Base-by-base conservation (phyloP, 2,329 filamentous ascomycete genomes). In the Claviceps sp. region DNA sequence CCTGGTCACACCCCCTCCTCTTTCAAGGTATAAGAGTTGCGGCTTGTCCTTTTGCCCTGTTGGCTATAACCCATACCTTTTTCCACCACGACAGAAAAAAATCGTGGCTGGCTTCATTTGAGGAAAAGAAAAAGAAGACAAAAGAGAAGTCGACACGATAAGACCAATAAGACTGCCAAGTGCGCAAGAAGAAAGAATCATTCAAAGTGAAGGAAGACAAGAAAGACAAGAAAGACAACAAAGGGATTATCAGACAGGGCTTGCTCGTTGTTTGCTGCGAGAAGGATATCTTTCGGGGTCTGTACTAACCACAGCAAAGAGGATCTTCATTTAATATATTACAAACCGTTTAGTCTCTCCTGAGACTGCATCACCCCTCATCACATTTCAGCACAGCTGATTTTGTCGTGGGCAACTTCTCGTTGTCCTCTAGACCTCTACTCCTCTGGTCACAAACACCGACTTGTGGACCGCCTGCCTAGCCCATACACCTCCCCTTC, bases 291-390 rank as follows among this genome's bases (percentile, higher is more conserved):
- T 34, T 34, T 11, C 29, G 29, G 29, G 9, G 9, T 34, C 29
- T 34, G 29, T 34, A 34, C 29, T 34, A 34, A 34, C 29, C 9
- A 34, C 29, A 34, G 29, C 29, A 34, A 34, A 34, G 29, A 34
- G 29, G 29, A 11, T 34, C 8, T 34, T 34, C 29, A 34, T 34
- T 51, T 52, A 52, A 52, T 52, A 52, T 52, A 52, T 34, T 39
- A 51, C 50, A 51, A 37, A 52, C 26, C 9, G 29, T 34, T 34
- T 11, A 9, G 29, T 34, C 9, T 34, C 29, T 34, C 29, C 11
- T 11, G 29, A 34, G 29, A 4, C 29, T 34, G 29, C 29, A 34
- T 34, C 9, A 34, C 8, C 29, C 29, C 9, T 34, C 29, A 34
- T 34, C 29, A 29, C 29, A 34, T 34, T 34, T 11, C 29, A 34